phyloP scores from a whole-genome alignment of 805 yeast species.

The Starmerella lactis-condensi region DNA sequence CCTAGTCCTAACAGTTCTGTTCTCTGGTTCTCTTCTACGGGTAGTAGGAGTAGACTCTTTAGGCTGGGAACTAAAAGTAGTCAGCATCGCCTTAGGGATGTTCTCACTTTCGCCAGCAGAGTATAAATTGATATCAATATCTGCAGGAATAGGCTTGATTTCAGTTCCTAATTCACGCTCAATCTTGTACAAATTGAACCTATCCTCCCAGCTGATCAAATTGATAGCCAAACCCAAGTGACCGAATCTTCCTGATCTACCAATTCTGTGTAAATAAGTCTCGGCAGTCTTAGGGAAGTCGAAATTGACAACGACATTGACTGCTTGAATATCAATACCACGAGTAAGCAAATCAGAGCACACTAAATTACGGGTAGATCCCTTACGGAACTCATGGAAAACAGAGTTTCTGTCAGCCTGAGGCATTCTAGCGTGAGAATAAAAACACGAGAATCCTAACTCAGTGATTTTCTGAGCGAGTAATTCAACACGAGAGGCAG shows the following conservation, averaged over 20 bases:
- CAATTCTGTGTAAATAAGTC: constrained; percentile 92
- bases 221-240: constrained; percentile 95
- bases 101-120: constrained; percentile 47
- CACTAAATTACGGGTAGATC: constrained; percentile 89
- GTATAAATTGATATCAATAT: constrained; percentile 71
- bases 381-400: constrained; percentile 96
- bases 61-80: no score
- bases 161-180: constrained; percentile 97
- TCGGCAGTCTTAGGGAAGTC: constrained; percentile 98
- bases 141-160: constrained; percentile 90
- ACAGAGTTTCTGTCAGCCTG: constrained; percentile 94
- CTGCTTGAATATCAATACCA: constrained; percentile 98
- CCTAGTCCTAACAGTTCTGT: no score
- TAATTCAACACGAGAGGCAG: constrained; percentile 88
- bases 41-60: no score
- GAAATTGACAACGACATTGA: constrained; percentile 90
- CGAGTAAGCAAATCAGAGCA: constrained; percentile 92
- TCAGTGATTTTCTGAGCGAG: constrained; percentile 92
- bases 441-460: constrained; percentile 88
- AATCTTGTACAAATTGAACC: constrained; percentile 79
- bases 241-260: constrained; percentile 98
- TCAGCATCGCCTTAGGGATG: constrained; percentile 1
- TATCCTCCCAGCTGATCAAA: constrained; percentile 89
- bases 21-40: no score
- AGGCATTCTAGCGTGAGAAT: constrained; percentile 94